Base-by-base conservation (phyloP, 2,329 filamentous ascomycete genomes). In the Cladosporium sp. region DNA sequence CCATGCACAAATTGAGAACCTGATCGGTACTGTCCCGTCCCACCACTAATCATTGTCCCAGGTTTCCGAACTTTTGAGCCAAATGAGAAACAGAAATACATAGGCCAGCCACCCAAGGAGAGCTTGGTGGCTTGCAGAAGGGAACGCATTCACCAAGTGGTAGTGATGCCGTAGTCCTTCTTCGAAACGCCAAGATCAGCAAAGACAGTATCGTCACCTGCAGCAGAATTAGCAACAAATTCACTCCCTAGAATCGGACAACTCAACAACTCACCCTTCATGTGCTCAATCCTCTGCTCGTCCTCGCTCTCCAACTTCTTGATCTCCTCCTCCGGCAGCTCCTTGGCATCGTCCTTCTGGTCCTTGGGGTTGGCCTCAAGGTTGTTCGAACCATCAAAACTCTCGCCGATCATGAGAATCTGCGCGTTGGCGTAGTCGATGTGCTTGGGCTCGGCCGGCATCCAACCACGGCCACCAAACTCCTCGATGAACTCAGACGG, bases 281-380 rank as follows among this genome's bases (percentile, higher is more conserved):
- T 69, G 59, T 80, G 70, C 63, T 78, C 74, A 66, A 89, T 82
- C 6, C 87, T 77, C 53, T 83, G 71, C 56, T 84, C 76, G 59
- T 93, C 87, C 65, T 92, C 87, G 10, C 85, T 77, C 66, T 89
- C 87, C 2, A 95, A 71, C 65, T 84, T 81, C 66, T 90, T 82
- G 43, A 95, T 67, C 60, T 89, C 85, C 58, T 88, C 82, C n/a
- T 76, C 72, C 0, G 86, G 84, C 2, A 83, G 79, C 57, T 83
- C 79, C 61, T 85, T 83, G 13, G 68, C 60, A 7, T 74, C 74
- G 5, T 75, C 66, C 57, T 80, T 73, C 61, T 84, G 73, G 42
- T 81, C 71, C 58, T 84, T 83, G 18, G 76, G 72, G 3, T 76
- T 75, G 22, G 78, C 72, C 60, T 83, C 76, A 0, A 81, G 71